phyloP scores from a whole-genome alignment of 306 rosid genomes.

The Styphnolobium japonicum region DNA sequence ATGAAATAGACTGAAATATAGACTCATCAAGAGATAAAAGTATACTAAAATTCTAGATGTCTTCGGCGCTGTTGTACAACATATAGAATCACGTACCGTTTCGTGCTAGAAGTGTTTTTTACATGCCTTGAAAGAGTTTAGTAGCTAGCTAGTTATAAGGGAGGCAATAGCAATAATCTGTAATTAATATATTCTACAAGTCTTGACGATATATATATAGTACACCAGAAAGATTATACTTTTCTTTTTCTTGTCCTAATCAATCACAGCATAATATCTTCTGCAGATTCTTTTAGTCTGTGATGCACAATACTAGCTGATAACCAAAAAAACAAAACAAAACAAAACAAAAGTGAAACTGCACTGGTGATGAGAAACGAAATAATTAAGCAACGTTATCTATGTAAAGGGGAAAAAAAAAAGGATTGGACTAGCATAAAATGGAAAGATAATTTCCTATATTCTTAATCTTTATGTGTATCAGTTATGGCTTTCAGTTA shows the following conservation, averaged over 20 bases:
- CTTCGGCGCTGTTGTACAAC: background rate
- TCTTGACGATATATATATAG: background rate
- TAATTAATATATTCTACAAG: background rate
- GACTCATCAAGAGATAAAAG: background rate
- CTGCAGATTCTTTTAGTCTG: background rate
- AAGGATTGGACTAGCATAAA: background rate
- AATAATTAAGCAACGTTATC: background rate
- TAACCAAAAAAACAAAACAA: too few species aligned
- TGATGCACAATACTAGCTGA: background rate
- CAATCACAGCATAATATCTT: background rate
- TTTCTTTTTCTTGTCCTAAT: background rate
- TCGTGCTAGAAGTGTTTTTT: background rate
- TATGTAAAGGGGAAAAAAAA: too few species aligned
- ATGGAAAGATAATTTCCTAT: background rate
- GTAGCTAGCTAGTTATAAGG: background rate
- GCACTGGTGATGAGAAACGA: background rate
- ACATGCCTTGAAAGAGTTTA: background rate
- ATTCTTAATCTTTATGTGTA: background rate
- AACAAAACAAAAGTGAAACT: background rate
- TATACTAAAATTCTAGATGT: background rate
- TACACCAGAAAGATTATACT: background rate
- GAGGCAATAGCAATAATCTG: background rate
- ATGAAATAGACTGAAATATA: slow-evolving; percentile 15
- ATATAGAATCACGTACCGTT: background rate
- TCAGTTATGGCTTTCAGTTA: background rate